Evolutionary conservation across 148 eudicot genomes (phyloP).

Genomic region (Simmondsia chinensis): DNA sequence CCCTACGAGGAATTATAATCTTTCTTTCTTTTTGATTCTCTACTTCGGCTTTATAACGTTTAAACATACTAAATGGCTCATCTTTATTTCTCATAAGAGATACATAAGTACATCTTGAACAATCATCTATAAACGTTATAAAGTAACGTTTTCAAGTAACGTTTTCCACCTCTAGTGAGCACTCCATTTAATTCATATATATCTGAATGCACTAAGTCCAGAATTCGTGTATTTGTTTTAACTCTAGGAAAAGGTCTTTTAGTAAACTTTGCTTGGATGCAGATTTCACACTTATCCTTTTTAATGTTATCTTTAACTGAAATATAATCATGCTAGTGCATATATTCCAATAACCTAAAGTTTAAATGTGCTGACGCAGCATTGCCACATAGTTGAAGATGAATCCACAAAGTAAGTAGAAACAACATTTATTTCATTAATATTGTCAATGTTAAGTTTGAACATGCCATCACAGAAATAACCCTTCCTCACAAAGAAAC

Average conservation of each 20-base stretch:
- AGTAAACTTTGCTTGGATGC: background rate
- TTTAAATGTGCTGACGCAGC: too few relatives aligned
- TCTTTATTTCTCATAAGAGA: background rate
- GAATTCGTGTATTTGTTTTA: background rate
- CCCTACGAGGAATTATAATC: too few relatives aligned
- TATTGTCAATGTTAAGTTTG: too few relatives aligned
- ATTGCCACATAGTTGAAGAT: too few relatives aligned
- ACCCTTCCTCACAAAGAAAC: too few relatives aligned
- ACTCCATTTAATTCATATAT: background rate
- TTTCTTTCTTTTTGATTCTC: background rate
- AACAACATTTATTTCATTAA: too few relatives aligned
- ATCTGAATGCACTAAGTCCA: background rate
- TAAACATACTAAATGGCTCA: background rate
- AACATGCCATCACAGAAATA: too few relatives aligned
- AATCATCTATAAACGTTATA: background rate
- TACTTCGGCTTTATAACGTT: background rate
- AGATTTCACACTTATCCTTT: background rate
- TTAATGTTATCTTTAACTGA: background rate
- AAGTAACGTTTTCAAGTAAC: background rate
- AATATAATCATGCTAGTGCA: too few relatives aligned
- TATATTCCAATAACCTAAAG: too few relatives aligned
- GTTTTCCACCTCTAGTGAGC: background rate
- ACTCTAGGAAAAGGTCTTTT: background rate
- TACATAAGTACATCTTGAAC: background rate
- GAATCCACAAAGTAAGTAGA: background rate